A percentile compares a stretch with the other conserved stretches of the same genome.
phyloP scores from a whole-genome alignment of 1,139 yeast genomes.

The Candida freyschussii region DNA sequence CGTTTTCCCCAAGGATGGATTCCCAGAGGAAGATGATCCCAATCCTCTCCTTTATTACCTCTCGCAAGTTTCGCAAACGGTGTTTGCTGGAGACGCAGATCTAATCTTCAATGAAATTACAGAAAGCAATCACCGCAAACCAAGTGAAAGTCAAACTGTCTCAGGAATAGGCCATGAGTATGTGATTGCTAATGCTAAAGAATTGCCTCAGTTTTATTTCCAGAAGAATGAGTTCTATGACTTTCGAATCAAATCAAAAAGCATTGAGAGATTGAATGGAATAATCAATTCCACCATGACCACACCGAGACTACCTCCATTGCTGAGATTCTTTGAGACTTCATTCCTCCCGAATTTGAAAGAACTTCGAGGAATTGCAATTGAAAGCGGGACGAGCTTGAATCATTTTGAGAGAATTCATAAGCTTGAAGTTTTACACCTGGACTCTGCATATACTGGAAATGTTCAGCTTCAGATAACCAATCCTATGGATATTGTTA shows the following conservation, averaged over 20 bases:
- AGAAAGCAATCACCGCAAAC: neutral
- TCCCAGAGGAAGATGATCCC: constrained; percentile 1
- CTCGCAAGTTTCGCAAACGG: constrained; percentile 11
- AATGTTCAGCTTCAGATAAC: constrained; percentile 8
- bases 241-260: constrained; percentile 15
- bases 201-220: constrained; percentile 17
- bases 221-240: constrained; percentile 11
- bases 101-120: constrained; percentile 2
- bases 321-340: constrained; percentile 16
- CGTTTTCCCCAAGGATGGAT: constrained; percentile 2
- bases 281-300: constrained; percentile 18
- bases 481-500: constrained; percentile 1
- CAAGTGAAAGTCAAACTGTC: neutral
- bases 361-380: constrained; percentile 16
- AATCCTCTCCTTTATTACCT: constrained; percentile 5
- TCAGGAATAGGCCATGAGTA: constrained; percentile 16
- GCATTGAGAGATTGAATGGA: constrained; percentile 11
- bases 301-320: constrained; percentile 12
- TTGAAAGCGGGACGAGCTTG: constrained; percentile 18
- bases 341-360: constrained; percentile 17
- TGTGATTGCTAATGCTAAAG: constrained; percentile 10
- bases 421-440: constrained; percentile 11
- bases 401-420: constrained; percentile 16
- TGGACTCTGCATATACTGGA: constrained; percentile 20
- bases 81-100: constrained; percentile 10